Evolutionary conservation across 2,329 filamentous ascomycete genomes (phyloP).

Genomic region (Amesomyces nigricolor): DNA sequence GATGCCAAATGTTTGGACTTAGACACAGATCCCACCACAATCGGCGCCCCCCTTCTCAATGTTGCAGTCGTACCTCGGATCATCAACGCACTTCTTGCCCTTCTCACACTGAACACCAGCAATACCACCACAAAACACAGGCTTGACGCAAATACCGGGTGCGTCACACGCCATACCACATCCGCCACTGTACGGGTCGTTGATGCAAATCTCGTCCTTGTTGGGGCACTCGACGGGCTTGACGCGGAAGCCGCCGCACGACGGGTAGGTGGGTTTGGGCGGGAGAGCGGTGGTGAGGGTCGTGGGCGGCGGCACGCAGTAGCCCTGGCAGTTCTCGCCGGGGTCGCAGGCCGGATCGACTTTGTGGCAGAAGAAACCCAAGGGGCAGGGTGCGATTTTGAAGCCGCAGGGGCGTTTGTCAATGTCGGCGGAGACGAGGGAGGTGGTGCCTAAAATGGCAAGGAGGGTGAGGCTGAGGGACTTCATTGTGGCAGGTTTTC

Average conservation of each 20-base stretch:
- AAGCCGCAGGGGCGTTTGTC: constrained; percentile 21
- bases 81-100: constrained; percentile 37
- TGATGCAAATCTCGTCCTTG: constrained; percentile 24
- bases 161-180: constrained; percentile 32
- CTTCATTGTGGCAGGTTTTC: constrained; percentile 7
- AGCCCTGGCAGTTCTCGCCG: constrained; percentile 23
- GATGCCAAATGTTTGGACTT: background rate
- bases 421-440: background rate
- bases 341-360: constrained; percentile 18
- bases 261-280: constrained; percentile 19
- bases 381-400: constrained; percentile 23
- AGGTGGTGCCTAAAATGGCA: constrained; percentile 8
- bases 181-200: constrained; percentile 33
- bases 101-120: constrained; percentile 31
- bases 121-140: constrained; percentile 36
- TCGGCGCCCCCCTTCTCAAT: constrained; percentile 35
- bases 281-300: background rate
- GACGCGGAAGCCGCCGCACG: constrained; percentile 26
- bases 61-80: constrained; percentile 39
- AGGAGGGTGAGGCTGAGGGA: constrained; percentile 10
- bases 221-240: constrained; percentile 18
- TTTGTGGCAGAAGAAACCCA: constrained; percentile 16
- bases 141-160: constrained; percentile 27
- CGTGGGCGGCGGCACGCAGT: constrained; percentile 14
- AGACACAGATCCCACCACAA: constrained; percentile 39